A percentile compares a stretch with the other conserved stretches of the same genome.
Evolutionary conservation across 768 basidiomycete species (phyloP).

Genomic region (Naganishia vaughanmartiniae): DNA sequence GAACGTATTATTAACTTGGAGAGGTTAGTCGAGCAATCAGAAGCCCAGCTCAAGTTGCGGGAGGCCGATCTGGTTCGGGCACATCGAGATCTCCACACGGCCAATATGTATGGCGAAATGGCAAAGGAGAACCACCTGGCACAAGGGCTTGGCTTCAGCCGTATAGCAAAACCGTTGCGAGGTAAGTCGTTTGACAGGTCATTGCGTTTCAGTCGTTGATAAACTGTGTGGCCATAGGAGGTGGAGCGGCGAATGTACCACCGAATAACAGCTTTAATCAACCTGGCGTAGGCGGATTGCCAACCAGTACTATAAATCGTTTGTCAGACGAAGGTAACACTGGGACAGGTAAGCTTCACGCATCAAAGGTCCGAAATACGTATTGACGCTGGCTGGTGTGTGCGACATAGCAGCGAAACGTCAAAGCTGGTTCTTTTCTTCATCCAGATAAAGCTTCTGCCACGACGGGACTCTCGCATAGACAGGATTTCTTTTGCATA

Average conservation of each 20-base stretch:
- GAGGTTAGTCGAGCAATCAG: constrained; percentile 86
- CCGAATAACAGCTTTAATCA: background rate
- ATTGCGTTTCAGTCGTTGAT: background rate
- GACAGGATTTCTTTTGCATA: background rate
- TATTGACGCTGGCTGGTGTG: background rate
- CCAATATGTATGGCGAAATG: constrained; percentile 57
- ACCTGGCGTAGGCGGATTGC: background rate
- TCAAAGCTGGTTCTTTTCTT: constrained; percentile 31
- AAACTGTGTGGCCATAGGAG: background rate
- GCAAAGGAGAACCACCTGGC: constrained; percentile 69
- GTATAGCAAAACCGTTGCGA: constrained; percentile 93
- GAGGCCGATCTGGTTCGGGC: constrained; percentile 86
- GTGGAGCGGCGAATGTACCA: background rate
- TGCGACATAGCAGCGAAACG: constrained; percentile 22
- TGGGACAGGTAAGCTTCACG: constrained; percentile 4
- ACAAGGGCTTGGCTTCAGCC: constrained; percentile 61
- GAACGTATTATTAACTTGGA: constrained; percentile 98
- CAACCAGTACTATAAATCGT: background rate
- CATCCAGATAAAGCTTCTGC: background rate
- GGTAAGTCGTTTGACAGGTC: constrained; percentile 53
- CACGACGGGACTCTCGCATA: no score
- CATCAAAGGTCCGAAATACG: no score
- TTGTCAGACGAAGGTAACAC: constrained; percentile 6
- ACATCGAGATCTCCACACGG: constrained; percentile 25
- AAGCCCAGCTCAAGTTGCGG: constrained; percentile 84